phyloP scores from a whole-genome alignment of 768 basidiomycete genomes.

The Amanita rimosa region DNA sequence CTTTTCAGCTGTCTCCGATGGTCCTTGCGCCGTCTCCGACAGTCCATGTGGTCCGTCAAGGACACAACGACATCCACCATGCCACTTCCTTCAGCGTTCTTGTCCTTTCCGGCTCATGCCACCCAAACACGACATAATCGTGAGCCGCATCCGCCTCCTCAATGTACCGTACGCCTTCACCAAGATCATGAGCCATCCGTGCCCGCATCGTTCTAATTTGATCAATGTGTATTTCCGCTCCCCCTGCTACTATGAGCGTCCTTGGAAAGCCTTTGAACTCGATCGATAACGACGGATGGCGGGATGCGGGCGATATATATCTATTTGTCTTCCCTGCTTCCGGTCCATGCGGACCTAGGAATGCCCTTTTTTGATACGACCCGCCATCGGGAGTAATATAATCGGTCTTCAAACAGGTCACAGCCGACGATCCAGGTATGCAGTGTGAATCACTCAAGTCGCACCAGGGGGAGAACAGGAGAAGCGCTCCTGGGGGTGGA shows the following conservation, averaged over 20 bases:
- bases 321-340: slow-evolving; percentile 24
- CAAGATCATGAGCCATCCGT: slow-evolving; percentile 32
- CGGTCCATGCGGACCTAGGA: slow-evolving; percentile 26
- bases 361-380: slow-evolving; percentile 20
- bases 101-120: slow-evolving; percentile 27
- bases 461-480: slow-evolving; percentile 39
- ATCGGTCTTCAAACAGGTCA: not conserved
- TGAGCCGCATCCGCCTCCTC: slow-evolving; percentile 7
- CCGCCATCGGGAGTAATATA: not conserved
- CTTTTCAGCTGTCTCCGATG: too few relatives aligned
- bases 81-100: not conserved
- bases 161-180: slow-evolving; percentile 12
- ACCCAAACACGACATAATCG: slow-evolving; percentile 20
- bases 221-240: slow-evolving; percentile 27
- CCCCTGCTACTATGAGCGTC: slow-evolving; percentile 38
- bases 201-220: slow-evolving; percentile 24
- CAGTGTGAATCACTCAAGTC: slow-evolving; percentile 36
- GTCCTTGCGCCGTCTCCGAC: too few relatives aligned
- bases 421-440: slow-evolving; percentile 12
- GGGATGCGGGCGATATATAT: slow-evolving; percentile 39
- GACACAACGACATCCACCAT: not conserved
- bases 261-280: slow-evolving; percentile 36
- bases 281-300: slow-evolving; percentile 15
- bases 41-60: too few relatives aligned
- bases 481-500: slow-evolving; percentile 17